phyloP scores from a whole-genome alignment of 140 eudicot species.

The Ambrosia hybrid region DNA sequence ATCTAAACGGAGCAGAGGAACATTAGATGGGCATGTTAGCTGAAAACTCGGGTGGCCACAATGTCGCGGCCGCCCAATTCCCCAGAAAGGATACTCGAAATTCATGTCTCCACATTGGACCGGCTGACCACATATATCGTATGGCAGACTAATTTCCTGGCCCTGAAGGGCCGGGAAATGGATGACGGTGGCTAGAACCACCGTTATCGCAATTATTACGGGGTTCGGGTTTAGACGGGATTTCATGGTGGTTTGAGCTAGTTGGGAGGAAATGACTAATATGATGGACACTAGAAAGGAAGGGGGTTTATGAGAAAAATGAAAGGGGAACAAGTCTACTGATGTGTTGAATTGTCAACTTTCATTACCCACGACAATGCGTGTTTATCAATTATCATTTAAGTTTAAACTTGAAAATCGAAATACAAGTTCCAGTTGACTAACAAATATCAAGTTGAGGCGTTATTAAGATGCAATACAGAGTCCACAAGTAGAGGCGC shows the following conservation, averaged over 20 bases:
- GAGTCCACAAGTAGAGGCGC: no score
- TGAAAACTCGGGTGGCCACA: conserved; percentile 55
- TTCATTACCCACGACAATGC: no score
- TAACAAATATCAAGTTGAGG: no score
- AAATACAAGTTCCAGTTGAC: background rate
- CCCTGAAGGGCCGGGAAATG: conserved; percentile 17
- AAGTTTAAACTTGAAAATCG: no score
- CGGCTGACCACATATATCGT: conserved; percentile 27
- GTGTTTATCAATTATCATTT: no score
- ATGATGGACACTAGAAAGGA: background rate
- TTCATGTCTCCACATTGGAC: conserved; percentile 28
- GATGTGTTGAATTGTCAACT: background rate
- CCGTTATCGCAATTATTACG: conserved; percentile 10
- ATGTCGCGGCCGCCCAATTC: conserved; percentile 16
- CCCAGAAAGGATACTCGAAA: conserved; percentile 63
- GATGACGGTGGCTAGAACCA: conserved; percentile 13
- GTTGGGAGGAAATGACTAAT: conserved; percentile 8
- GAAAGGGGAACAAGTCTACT: background rate
- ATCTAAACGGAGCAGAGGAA: conserved; percentile 12
- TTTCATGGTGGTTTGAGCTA: conserved; percentile 25
- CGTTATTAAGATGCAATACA: no score
- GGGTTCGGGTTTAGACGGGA: conserved; percentile 3
- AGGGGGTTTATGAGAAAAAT: background rate
- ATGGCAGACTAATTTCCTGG: conserved; percentile 24
- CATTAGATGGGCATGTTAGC: conserved; percentile 37